These are phyloP conservation scores for Dorcoceras hygrometricum DNA, from an alignment of 257 asterid genomes.

Conservation along the genomic window DNA sequence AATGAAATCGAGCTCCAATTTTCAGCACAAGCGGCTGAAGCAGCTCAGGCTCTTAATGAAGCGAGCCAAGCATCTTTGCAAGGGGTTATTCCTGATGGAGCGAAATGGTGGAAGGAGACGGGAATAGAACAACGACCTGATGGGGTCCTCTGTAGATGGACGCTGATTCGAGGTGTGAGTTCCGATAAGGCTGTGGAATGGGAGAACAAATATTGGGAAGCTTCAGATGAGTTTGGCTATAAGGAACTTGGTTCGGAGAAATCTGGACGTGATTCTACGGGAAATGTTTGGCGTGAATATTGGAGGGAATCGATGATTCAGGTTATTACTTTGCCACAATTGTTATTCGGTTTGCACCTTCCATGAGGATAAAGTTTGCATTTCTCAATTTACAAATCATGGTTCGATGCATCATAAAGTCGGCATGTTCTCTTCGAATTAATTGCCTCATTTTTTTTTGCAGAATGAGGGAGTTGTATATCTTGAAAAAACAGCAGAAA, in stretches of 20 bases:
- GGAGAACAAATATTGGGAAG: conserved; percentile 99
- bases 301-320: conserved; percentile 90
- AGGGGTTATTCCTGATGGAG: conserved; percentile 66
- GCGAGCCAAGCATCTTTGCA: conserved; percentile 29
- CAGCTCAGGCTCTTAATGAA: conserved; percentile 61
- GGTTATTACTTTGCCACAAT: conserved; percentile 36
- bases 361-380: neutral
- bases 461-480: conserved; percentile 66
- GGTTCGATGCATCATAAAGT: neutral
- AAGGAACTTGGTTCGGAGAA: conserved; percentile 99
- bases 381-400: neutral
- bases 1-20: conserved; percentile 58
- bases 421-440: neutral
- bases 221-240: conserved; percentile 84
- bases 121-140: conserved; percentile 77
- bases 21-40: conserved; percentile 75
- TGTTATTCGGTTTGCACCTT: neutral
- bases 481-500: conserved; percentile 96
- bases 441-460: conserved; percentile 1
- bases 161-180: conserved; percentile 69
- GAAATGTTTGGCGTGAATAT: conserved; percentile 89
- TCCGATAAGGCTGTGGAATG: conserved; percentile 73
- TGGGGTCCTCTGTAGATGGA: conserved; percentile 91
- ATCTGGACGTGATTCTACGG: conserved; percentile 89
- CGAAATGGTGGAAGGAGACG: conserved; percentile 96